These are phyloP conservation scores for Saprolegnia parasitica DNA, from an alignment of 352 stramenopile species.

Conservation along the genomic window DNA sequence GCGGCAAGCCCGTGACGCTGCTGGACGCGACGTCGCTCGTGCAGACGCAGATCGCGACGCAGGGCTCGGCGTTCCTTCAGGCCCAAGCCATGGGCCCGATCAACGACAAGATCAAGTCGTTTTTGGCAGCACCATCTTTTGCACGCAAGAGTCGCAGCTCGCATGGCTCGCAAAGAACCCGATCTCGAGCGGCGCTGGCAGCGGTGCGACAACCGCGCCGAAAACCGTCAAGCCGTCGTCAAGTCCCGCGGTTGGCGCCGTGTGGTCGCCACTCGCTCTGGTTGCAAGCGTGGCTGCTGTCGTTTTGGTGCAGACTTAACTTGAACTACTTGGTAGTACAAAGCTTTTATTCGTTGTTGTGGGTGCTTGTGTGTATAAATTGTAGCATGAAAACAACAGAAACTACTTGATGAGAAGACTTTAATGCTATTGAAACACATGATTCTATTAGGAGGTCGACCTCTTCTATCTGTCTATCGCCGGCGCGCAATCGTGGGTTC, in stretches of 20 bases:
- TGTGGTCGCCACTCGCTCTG: too few species aligned
- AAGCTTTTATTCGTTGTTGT: not conserved
- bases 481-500: not conserved
- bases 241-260: too few species aligned
- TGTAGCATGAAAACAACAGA: too few species aligned
- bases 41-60: not conserved
- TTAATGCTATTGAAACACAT: not conserved
- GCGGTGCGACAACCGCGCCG: not conserved
- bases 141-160: slow-evolving; percentile 21
- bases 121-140: slow-evolving; percentile 28
- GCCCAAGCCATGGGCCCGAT: slow-evolving; percentile 6
- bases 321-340: not conserved
- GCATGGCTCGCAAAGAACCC: slow-evolving; percentile 10
- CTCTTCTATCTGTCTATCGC: not conserved
- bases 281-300: too few species aligned
- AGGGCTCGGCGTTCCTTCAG: slow-evolving; percentile 1
- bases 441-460: not conserved
- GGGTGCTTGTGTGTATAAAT: too few species aligned
- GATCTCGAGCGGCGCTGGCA: not conserved
- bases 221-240: not conserved
- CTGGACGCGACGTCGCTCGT: slow-evolving; percentile 13
- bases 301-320: too few species aligned
- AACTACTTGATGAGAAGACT: too few species aligned
- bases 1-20: slow-evolving; percentile 2
- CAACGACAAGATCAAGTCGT: slow-evolving; percentile 16